Evolutionary conservation across 768 basidiomycete genomes (phyloP), one percentile per base, ranked within the genome.

Genomic region (Termitomyces eurrhizus): DNA sequence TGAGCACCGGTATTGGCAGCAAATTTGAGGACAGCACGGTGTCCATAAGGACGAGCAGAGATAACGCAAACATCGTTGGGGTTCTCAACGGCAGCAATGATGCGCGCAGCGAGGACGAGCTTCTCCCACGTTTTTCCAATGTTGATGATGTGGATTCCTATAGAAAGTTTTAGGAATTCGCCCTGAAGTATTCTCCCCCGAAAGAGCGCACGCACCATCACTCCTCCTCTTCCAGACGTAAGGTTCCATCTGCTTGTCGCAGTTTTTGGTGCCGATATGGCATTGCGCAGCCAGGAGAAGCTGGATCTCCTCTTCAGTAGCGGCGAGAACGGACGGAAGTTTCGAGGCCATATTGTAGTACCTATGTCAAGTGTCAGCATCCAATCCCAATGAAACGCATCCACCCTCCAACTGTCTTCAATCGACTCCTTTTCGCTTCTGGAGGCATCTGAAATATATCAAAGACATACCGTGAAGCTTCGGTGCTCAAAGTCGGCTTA

Each of bases 91-190:
- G 95, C 90, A 68, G 95, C 95, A 69, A 98, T 95, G 70, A 98
- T 85, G 74, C 97, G 93, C 64, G 97, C 97, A 61, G 97, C 97
- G 69, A 99, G 84, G 65, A 98, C 95, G 66, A 99, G 86, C 78
- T 99, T 99, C 79, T 98, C 96, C 95, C 95, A 98, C 66, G 96
- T 99, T 86, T 98, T 99, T 72, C 97, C 97, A 67, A 98, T 90
- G 87, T 98, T 97, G 70, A 98, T 77, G 72, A 99, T 80, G 80
- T 99, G 90, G 76, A 98, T 93, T 67, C 95, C 95, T 97, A 75
- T 26, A 57, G 54, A 64, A 60, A 65, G 46, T 39, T 57, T 58
- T 65, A 50, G 49, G 52, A 44, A 50, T 45, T 52, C 35, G 50
- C 35, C 26, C 44, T 37, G 42, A 32, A 33, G 29, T 48, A 52